Conservation (phyloP, 441 rosid species). For the Gossypium gossypioides region DNA sequence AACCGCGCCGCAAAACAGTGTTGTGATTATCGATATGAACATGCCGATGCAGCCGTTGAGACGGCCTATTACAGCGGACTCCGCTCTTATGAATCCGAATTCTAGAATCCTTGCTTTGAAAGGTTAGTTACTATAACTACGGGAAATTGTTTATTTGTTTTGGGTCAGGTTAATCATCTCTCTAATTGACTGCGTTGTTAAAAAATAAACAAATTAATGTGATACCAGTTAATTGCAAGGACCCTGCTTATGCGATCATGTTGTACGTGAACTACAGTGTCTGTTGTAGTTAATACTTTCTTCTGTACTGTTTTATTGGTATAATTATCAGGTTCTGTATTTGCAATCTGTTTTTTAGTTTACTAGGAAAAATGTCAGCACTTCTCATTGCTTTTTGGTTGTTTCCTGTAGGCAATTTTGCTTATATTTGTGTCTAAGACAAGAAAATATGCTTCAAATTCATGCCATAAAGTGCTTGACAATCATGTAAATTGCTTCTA, state of each 20-base stretch:
- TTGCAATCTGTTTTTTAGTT: neutral
- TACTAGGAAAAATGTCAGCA: neutral
- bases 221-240: neutral
- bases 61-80: constrained; percentile 91
- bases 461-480: too few relatives aligned
- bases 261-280: neutral
- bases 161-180: too few relatives aligned
- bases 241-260: neutral
- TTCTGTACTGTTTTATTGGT: neutral
- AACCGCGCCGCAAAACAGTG: constrained; percentile 95
- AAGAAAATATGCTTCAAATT: too few relatives aligned
- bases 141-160: too few relatives aligned
- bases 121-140: constrained; percentile 32
- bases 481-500: too few relatives aligned
- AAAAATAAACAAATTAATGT: neutral
- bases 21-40: constrained; percentile 83
- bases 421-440: too few relatives aligned
- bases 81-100: constrained; percentile 91
- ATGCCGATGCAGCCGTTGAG: constrained; percentile 93
- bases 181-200: too few relatives aligned
- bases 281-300: neutral
- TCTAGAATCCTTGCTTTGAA: constrained; percentile 82
- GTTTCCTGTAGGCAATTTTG: neutral
- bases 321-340: neutral
- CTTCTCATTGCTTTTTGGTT: neutral